phyloP scores from a whole-genome alignment of 768 basidiomycete species.

The Hygrophoropsis aurantiaca region DNA sequence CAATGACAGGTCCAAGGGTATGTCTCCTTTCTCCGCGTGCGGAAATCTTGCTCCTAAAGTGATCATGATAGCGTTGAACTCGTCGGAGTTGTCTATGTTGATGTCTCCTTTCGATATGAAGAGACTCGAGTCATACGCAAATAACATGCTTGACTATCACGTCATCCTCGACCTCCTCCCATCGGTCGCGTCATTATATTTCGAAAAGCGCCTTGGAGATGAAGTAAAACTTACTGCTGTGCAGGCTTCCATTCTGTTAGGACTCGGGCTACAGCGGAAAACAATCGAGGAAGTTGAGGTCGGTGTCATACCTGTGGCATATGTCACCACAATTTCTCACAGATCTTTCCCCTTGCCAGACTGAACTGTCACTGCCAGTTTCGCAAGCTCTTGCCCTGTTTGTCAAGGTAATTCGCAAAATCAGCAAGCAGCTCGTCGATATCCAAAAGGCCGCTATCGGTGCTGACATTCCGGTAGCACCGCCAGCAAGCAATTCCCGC shows the following conservation, averaged over 20 bases:
- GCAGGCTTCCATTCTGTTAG: slow-evolving; percentile 88
- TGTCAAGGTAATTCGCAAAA: slow-evolving; percentile 85
- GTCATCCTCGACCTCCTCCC: slow-evolving; percentile 93
- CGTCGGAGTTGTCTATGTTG: slow-evolving; percentile 55
- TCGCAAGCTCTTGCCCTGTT: slow-evolving; percentile 89
- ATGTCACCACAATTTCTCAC: not conserved
- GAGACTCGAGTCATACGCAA: slow-evolving; percentile 91
- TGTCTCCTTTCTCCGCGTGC: slow-evolving; percentile 4
- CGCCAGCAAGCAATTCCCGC: slow-evolving; percentile 25
- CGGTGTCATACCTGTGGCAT: slow-evolving; percentile 12
- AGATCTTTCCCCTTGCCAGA: slow-evolving; percentile 35
- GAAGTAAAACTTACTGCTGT: slow-evolving; percentile 78
- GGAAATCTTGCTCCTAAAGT: slow-evolving; percentile 31
- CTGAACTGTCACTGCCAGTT: slow-evolving; percentile 80
- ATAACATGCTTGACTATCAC: slow-evolving; percentile 96
- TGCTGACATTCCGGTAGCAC: slow-evolving; percentile 53
- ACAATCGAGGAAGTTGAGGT: slow-evolving; percentile 88
- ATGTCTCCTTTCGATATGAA: slow-evolving; percentile 94
- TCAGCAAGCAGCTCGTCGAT: slow-evolving; percentile 71
- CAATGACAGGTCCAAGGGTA: slow-evolving; percentile 38
- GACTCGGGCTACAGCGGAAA: slow-evolving; percentile 88
- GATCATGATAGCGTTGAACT: slow-evolving; percentile 31
- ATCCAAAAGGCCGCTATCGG: slow-evolving; percentile 79
- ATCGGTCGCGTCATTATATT: slow-evolving; percentile 76
- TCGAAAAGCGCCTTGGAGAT: slow-evolving; percentile 67